phyloP scores from a whole-genome alignment of 1,284 basidiomycete species.

The Coniferiporia sulphurascens region DNA sequence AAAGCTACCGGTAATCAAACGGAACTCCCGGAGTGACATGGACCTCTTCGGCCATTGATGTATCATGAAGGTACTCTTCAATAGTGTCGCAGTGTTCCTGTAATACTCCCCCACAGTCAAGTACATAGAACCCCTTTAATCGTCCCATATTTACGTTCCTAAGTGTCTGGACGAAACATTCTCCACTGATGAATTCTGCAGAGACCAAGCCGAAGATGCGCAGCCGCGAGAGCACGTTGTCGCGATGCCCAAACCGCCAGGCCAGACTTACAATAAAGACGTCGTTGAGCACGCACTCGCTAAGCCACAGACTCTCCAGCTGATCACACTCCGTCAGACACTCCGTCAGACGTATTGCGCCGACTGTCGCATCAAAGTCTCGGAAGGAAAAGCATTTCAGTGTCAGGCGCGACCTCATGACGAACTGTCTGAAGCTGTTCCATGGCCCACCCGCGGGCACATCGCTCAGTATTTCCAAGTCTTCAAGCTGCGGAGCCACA shows the following conservation, averaged over 20 bases:
- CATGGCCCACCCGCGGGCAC: conserved; percentile 11
- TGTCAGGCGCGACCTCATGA: conserved; percentile 6
- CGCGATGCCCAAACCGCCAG: neutral
- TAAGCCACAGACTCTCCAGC: conserved; percentile 11
- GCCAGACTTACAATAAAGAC: conserved; percentile 2
- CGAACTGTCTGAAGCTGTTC: conserved; percentile 12
- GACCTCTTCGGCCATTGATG: neutral
- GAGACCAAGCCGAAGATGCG: conserved; percentile 8
- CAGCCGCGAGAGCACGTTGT: conserved; percentile 1
- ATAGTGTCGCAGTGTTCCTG: conserved; percentile 10
- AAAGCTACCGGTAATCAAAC: neutral
- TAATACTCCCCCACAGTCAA: conserved; percentile 10
- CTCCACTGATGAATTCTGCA: conserved; percentile 5
- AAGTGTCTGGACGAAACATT: conserved; percentile 11
- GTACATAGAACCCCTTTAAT: conserved; percentile 13
- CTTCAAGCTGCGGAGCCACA: conserved; percentile 2
- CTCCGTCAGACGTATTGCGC: conserved; percentile 3
- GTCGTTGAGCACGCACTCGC: conserved; percentile 12
- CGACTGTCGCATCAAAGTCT: conserved; percentile 11
- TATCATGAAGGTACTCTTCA: neutral
- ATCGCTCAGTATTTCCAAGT: conserved; percentile 13
- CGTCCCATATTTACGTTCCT: neutral
- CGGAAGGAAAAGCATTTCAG: conserved; percentile 1
- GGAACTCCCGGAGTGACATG: neutral
- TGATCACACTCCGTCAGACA: neutral